These are phyloP conservation scores for Camelina neglecta DNA, from an alignment of 345 rosid genomes.

Conservation along the genomic window DNA sequence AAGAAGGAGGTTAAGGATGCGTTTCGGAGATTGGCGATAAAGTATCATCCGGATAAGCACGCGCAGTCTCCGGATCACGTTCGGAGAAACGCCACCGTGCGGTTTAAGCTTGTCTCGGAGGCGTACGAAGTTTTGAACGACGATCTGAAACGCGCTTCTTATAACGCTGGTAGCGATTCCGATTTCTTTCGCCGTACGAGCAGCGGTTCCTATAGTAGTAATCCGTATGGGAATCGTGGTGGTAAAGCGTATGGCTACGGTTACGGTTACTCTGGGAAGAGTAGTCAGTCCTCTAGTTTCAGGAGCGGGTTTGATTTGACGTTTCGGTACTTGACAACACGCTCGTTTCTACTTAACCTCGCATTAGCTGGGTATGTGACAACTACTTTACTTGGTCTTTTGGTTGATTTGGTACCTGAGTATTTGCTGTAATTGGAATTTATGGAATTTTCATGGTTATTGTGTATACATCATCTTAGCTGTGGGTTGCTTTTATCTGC, in stretches of 20 bases:
- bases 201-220: conserved; percentile 35
- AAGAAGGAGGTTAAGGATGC: conserved; percentile 85
- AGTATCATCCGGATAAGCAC: conserved; percentile 88
- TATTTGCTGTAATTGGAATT: background rate
- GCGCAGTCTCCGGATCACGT: conserved; percentile 62
- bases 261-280: conserved; percentile 40
- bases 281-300: conserved; percentile 24
- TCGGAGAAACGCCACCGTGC: conserved; percentile 57
- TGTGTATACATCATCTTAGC: too few relatives aligned
- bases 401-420: background rate
- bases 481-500: background rate
- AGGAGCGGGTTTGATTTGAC: conserved; percentile 35
- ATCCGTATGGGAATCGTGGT: conserved; percentile 23
- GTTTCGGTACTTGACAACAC: conserved; percentile 67
- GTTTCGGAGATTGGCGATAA: conserved; percentile 69
- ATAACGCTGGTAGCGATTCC: conserved; percentile 48
- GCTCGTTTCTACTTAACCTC: conserved; percentile 69
- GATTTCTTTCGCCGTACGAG: conserved; percentile 39
- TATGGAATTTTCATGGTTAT: too few relatives aligned
- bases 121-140: conserved; percentile 63
- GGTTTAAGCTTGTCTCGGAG: conserved; percentile 83
- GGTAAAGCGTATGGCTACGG: conserved; percentile 38
- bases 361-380: conserved; percentile 67
- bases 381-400: background rate
- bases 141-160: conserved; percentile 71